Evolutionary conservation across 768 basidiomycete genomes (phyloP).

Genomic region (Gloeophyllum trabeum): DNA sequence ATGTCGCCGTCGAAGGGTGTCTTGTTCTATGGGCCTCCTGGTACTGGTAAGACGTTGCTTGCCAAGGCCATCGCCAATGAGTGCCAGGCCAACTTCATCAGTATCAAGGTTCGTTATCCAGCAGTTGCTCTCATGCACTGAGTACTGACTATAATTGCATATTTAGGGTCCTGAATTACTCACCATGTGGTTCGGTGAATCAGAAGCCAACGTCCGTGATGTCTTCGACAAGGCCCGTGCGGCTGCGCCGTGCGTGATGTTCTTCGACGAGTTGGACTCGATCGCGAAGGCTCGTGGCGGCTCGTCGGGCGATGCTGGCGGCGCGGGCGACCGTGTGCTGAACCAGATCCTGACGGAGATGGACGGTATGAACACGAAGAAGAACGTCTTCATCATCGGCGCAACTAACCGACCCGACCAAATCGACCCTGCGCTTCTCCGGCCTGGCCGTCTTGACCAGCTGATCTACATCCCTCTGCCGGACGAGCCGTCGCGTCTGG

Average conservation of each 20-base stretch:
- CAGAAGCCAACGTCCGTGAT: conserved; percentile 98
- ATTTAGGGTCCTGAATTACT: conserved; percentile 85
- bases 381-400: conserved; percentile 98
- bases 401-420: conserved; percentile 96
- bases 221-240: conserved; percentile 99
- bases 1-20: conserved; percentile 99
- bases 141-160: conserved; percentile 7
- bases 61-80: conserved; percentile 99
- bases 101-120: conserved; percentile 70
- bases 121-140: no score
- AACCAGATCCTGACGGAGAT: conserved; percentile 97
- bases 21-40: conserved; percentile 98
- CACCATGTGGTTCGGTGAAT: conserved; percentile 99
- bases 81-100: conserved; percentile 99
- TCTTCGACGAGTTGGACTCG: conserved; percentile 99
- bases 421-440: conserved; percentile 85
- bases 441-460: conserved; percentile 98
- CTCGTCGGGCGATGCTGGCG: conserved; percentile 80
- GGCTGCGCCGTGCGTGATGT: conserved; percentile 99
- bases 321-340: conserved; percentile 94
- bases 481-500: conserved; percentile 83
- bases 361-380: conserved; percentile 98
- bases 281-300: conserved; percentile 96
- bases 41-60: conserved; percentile 98
- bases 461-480: conserved; percentile 99